These are phyloP conservation scores for Arabidopsis arenosa DNA, from an alignment of 345 rosid genomes.

Conservation along the genomic window DNA sequence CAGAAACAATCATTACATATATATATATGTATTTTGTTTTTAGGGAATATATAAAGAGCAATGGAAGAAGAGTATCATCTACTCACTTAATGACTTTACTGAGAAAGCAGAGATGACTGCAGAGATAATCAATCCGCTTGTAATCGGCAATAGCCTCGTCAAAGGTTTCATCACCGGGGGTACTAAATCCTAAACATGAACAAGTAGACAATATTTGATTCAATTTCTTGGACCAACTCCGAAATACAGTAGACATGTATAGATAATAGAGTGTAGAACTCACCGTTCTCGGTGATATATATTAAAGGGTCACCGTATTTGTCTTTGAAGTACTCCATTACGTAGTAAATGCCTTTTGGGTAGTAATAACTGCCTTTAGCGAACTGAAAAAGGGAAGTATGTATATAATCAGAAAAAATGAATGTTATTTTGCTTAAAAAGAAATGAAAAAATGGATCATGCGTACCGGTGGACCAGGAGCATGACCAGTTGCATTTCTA, in stretches of 20 bases:
- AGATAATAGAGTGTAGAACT: neutral
- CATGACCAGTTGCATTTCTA: neutral
- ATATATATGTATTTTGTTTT: neutral
- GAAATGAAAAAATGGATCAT: neutral
- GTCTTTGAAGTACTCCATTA: conserved; percentile 10
- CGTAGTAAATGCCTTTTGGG: conserved; percentile 31
- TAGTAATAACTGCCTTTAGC: neutral
- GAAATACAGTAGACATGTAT: neutral
- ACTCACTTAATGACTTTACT: conserved; percentile 36
- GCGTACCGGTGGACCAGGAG: conserved; percentile 35
- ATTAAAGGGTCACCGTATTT: conserved; percentile 20
- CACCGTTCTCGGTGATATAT: conserved; percentile 39
- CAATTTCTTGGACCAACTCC: neutral
- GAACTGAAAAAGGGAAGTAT: conserved; percentile 19
- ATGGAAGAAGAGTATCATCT: neutral
- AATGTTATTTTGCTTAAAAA: neutral
- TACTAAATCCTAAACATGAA: conserved; percentile 21
- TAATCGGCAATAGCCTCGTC: neutral
- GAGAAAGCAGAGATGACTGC: conserved; percentile 40
- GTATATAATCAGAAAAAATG: neutral
- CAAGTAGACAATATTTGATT: neutral
- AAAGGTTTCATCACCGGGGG: neutral
- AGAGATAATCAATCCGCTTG: conserved; percentile 33
- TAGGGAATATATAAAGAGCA: no score
- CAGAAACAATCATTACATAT: neutral